phyloP scores from a whole-genome alignment of 2,329 filamentous ascomycete species.

The Alternaria sp. region DNA sequence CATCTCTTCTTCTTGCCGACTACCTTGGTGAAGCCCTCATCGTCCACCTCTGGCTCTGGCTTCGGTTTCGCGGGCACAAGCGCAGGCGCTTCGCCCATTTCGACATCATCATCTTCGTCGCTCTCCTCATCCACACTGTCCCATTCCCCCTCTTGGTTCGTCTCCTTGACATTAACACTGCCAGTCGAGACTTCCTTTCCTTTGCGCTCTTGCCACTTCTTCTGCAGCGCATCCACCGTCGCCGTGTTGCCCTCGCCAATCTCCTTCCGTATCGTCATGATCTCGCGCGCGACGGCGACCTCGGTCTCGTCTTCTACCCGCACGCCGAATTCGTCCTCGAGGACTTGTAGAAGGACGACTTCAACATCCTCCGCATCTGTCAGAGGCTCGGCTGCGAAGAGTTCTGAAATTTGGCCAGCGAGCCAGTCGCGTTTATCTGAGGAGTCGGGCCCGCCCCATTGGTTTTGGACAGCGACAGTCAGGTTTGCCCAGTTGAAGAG shows the following conservation, averaged over 20 bases:
- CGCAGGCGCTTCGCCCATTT: slow-evolving; percentile 50
- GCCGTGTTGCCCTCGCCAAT: slow-evolving; percentile 71
- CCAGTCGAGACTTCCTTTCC: slow-evolving; percentile 64
- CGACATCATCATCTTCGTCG: slow-evolving; percentile 53
- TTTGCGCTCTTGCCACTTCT: slow-evolving; percentile 69
- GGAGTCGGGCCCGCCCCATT: slow-evolving; percentile 86
- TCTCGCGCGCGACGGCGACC: slow-evolving; percentile 74
- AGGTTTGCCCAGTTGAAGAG: slow-evolving; percentile 91
- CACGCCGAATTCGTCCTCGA: slow-evolving; percentile 95
- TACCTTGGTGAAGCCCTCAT: slow-evolving; percentile 56
- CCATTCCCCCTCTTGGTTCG: slow-evolving; percentile 59
- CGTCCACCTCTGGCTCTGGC: slow-evolving; percentile 51
- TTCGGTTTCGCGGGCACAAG: slow-evolving; percentile 47
- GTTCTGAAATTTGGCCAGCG: slow-evolving; percentile 83
- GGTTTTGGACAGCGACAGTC: slow-evolving; percentile 83
- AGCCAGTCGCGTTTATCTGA: slow-evolving; percentile 96
- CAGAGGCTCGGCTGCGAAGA: slow-evolving; percentile 68
- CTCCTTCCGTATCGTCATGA: slow-evolving; percentile 73
- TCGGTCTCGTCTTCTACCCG: slow-evolving; percentile 90
- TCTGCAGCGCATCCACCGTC: slow-evolving; percentile 70
- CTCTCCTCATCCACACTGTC: slow-evolving; percentile 62
- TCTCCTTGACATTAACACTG: slow-evolving; percentile 62
- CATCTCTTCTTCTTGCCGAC: slow-evolving; percentile 51
- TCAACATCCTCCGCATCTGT: slow-evolving; percentile 84
- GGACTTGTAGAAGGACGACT: slow-evolving; percentile 83